Evolutionary conservation across 768 basidiomycete genomes (phyloP).

Genomic region (Termitomyces sp.): DNA sequence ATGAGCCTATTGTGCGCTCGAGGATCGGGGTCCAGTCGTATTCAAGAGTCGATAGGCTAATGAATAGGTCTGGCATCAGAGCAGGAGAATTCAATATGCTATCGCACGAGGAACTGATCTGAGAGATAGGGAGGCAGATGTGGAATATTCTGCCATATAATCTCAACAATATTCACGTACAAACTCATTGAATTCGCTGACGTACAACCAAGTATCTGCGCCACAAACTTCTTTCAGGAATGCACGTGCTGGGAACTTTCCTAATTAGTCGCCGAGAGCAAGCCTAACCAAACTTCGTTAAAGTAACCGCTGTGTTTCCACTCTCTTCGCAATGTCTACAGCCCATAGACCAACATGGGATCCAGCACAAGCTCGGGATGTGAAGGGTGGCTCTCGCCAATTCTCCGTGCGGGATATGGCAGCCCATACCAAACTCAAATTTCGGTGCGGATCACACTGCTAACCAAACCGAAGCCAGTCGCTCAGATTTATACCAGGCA

Average conservation of each 20-base stretch:
- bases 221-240: background rate
- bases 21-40: too few relatives aligned
- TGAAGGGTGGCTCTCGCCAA: conserved; percentile 88
- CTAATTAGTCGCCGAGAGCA: background rate
- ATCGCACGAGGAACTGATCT: too few relatives aligned
- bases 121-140: too few relatives aligned
- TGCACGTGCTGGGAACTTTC: conserved; percentile 7
- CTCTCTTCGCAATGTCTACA: conserved; percentile 59
- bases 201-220: background rate
- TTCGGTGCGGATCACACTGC: conserved; percentile 51
- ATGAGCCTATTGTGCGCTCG: too few relatives aligned
- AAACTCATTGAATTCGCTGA: background rate
- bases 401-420: conserved; percentile 94
- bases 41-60: too few relatives aligned
- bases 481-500: conserved; percentile 41
- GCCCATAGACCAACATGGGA: conserved; percentile 97
- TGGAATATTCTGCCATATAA: too few relatives aligned
- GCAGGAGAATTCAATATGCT: too few relatives aligned
- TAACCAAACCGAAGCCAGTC: background rate
- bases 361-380: conserved; percentile 89
- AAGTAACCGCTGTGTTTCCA: background rate
- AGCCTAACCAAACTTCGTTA: background rate
- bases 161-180: too few relatives aligned
- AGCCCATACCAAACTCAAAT: conserved; percentile 95
- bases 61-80: too few relatives aligned